Percentiles rank a stretch among this genome's conserved stretches.
These are phyloP conservation scores for Symbiotaphrina buchneri DNA, from an alignment of 495 filamentous ascomycete species.

Conservation along the genomic window DNA sequence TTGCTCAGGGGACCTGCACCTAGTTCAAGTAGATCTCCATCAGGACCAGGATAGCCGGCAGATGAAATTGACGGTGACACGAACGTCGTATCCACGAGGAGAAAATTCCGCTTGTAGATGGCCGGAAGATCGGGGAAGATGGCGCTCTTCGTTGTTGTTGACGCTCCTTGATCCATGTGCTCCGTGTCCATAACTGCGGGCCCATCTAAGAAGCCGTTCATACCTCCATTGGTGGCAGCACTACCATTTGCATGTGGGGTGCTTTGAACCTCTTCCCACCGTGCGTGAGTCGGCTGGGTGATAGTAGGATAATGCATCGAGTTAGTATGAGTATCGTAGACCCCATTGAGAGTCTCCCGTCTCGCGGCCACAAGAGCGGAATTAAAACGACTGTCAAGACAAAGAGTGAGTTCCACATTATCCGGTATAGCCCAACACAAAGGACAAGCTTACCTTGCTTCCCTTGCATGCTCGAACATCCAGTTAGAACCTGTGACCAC, in stretches of 20 bases:
- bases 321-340: conserved; percentile 91
- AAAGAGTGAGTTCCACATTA: conserved; percentile 7
- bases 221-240: not conserved
- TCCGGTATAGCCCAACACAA: not conserved
- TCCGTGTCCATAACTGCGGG: not conserved
- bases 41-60: conserved; percentile 40
- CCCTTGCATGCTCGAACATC: conserved; percentile 84
- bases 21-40: conserved; percentile 31
- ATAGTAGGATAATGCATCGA: conserved; percentile 62
- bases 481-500: conserved; percentile 92
- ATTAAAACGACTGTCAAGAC: conserved; percentile 56
- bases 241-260: conserved; percentile 7
- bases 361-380: conserved; percentile 37
- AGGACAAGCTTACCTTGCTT: conserved; percentile 40
- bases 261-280: conserved; percentile 48
- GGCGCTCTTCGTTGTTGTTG: not conserved
- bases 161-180: not conserved
- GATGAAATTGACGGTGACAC: conserved; percentile 33
- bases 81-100: conserved; percentile 48
- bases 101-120: conserved; percentile 47
- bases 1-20: conserved; percentile 42
- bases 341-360: conserved; percentile 41
- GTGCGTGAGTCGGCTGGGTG: conserved; percentile 77
- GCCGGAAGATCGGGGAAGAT: conserved; percentile 42
- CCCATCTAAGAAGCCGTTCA: not conserved